These are phyloP conservation scores for Fusarium sp. DNA, from an alignment of 2,329 filamentous ascomycete species.

Conservation along the genomic window DNA sequence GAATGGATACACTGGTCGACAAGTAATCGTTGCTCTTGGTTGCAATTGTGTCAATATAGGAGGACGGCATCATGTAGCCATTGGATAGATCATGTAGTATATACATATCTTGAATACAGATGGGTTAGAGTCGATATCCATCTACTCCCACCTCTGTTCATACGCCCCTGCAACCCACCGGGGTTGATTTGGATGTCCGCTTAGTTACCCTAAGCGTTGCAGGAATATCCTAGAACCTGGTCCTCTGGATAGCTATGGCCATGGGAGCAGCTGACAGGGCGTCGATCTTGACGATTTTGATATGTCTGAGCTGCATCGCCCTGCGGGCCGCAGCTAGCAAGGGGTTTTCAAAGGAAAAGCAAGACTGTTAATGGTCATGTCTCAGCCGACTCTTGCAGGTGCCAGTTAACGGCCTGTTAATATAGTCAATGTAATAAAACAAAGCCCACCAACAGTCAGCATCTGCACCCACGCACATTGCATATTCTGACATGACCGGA, in stretches of 20 bases:
- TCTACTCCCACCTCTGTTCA: constrained; percentile 7
- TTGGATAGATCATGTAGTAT: constrained; percentile 17
- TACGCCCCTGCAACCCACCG: neutral
- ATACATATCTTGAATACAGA: neutral
- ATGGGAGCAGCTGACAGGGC: neutral
- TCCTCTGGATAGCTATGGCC: neutral
- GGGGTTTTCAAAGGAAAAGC: neutral
- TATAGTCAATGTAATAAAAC: neutral
- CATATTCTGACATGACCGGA: constrained; percentile 7
- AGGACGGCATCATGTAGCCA: neutral
- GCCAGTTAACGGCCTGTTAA: neutral
- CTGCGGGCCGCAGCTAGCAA: neutral
- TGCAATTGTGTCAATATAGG: constrained; percentile 4
- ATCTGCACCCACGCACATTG: constrained; percentile 20
- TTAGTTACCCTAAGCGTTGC: neutral
- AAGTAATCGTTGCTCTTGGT: neutral
- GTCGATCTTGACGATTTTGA: constrained; percentile 19
- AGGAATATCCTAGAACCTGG: constrained; percentile 5
- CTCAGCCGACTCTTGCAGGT: neutral
- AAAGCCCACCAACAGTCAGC: neutral
- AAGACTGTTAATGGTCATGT: neutral
- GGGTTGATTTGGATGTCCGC: neutral
- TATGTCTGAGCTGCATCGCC: constrained; percentile 8
- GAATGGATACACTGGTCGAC: neutral
- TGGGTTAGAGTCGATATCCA: constrained; percentile 1